These are phyloP conservation scores for Kluyveromyces marxianus DNA, from an alignment of 1,139 yeast species.

Conservation along the genomic window DNA sequence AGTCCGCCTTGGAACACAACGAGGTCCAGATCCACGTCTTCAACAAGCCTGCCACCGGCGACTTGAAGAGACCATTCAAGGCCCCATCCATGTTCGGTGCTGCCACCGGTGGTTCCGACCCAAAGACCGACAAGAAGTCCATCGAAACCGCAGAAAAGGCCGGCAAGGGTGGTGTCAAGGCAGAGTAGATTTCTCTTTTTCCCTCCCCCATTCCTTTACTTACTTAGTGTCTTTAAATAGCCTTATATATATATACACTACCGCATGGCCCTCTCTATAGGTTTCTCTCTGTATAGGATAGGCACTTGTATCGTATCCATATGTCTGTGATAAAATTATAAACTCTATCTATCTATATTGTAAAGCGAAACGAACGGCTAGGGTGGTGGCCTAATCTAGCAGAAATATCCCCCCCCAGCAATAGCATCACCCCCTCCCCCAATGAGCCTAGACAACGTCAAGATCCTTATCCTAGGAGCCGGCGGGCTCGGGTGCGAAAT, in stretches of 20 bases:
- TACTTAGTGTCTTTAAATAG: no score
- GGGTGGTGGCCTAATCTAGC: no score
- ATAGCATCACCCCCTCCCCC: background rate
- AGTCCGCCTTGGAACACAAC: slow-evolving; percentile 84
- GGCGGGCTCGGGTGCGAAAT: slow-evolving; percentile 97
- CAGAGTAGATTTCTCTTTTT: slow-evolving; percentile 44
- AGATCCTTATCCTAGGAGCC: slow-evolving; percentile 67
- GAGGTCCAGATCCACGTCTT: slow-evolving; percentile 87
- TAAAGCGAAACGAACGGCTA: no score
- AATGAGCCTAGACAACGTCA: slow-evolving; percentile 6
- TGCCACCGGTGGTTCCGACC: slow-evolving; percentile 52
- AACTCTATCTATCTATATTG: background rate
- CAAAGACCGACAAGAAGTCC: slow-evolving; percentile 78
- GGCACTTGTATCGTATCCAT: no score
- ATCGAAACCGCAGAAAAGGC: slow-evolving; percentile 79
- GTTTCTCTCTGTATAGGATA: no score
- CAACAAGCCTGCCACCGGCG: slow-evolving; percentile 80
- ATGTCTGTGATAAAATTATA: background rate
- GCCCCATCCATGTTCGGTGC: slow-evolving; percentile 73
- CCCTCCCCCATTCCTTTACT: background rate
- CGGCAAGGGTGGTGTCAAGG: slow-evolving; percentile 88
- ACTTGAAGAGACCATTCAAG: slow-evolving; percentile 95
- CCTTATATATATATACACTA: background rate
- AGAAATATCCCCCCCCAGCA: background rate
- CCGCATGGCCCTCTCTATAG: no score